Percentiles rank a stretch among this genome's conserved stretches.
These are phyloP conservation scores for Apium graveolens DNA, from an alignment of 129 eudicot species.

Conservation along the genomic window DNA sequence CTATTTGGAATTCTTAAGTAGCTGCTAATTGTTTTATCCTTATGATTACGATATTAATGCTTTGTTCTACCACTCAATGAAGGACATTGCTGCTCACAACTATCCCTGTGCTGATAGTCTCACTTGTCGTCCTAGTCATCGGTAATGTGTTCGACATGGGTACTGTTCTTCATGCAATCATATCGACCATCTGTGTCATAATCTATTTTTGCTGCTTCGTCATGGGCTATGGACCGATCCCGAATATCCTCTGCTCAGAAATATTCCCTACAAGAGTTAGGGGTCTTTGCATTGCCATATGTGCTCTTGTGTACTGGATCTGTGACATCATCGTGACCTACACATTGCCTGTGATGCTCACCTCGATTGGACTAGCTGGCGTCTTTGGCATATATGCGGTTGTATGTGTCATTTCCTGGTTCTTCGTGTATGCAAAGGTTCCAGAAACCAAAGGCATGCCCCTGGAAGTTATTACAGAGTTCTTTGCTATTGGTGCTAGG, in stretches of 20 bases:
- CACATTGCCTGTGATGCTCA: constrained; percentile 58
- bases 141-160: constrained; percentile 38
- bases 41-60: not conserved
- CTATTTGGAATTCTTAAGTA: not conserved
- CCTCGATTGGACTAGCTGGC: constrained; percentile 57
- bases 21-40: not conserved
- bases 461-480: constrained; percentile 65
- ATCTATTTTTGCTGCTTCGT: constrained; percentile 64
- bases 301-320: constrained; percentile 65
- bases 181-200: constrained; percentile 58
- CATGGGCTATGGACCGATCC: constrained; percentile 71
- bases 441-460: constrained; percentile 87
- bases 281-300: constrained; percentile 73
- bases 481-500: constrained; percentile 58
- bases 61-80: not conserved
- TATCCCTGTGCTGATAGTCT: constrained; percentile 47
- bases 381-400: constrained; percentile 54
- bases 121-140: constrained; percentile 52
- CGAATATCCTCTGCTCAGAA: constrained; percentile 64
- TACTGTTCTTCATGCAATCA: constrained; percentile 38
- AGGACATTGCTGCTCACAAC: constrained; percentile 63
- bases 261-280: constrained; percentile 77
- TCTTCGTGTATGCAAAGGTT: constrained; percentile 59
- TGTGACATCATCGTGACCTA: constrained; percentile 73
- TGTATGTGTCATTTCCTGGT: constrained; percentile 54